Conservation (phyloP, 1,284 basidiomycete genomes). For the Irpex sp. region DNA sequence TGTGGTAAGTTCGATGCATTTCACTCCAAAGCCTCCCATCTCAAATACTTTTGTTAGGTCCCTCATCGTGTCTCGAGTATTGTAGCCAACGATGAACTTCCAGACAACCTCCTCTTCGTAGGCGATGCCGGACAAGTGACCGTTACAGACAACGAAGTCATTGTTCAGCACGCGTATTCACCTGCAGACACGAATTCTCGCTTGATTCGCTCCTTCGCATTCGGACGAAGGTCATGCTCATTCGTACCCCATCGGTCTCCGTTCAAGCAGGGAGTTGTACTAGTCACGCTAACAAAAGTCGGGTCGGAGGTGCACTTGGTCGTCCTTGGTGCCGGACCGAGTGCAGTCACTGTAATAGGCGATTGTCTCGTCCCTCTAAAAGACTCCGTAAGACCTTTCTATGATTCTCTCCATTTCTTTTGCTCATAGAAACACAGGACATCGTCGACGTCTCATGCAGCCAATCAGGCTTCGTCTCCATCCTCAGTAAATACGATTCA, state of each 20-base stretch:
- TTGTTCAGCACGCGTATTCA: slow-evolving; percentile 32
- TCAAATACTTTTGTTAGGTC: slow-evolving; percentile 28
- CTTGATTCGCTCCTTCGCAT: slow-evolving; percentile 43
- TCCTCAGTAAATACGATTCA: slow-evolving; percentile 41
- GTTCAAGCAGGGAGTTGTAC: slow-evolving; percentile 28
- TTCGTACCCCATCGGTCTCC: slow-evolving; percentile 36
- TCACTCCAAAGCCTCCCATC: not conserved
- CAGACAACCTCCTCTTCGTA: slow-evolving; percentile 40
- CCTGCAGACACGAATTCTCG: slow-evolving; percentile 23
- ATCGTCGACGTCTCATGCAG: slow-evolving; percentile 42
- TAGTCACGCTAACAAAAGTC: slow-evolving; percentile 24
- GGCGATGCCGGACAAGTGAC: slow-evolving; percentile 44
- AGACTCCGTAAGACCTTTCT: slow-evolving; percentile 15
- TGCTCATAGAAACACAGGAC: slow-evolving; percentile 16
- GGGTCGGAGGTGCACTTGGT: slow-evolving; percentile 11
- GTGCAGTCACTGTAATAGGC: slow-evolving; percentile 14
- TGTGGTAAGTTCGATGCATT: slow-evolving; percentile 37
- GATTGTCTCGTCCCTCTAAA: slow-evolving; percentile 15
- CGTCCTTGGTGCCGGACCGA: slow-evolving; percentile 13
- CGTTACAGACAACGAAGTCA: slow-evolving; percentile 40
- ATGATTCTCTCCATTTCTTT: not conserved
- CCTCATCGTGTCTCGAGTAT: slow-evolving; percentile 41
- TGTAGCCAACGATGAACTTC: slow-evolving; percentile 40
- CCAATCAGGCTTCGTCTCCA: slow-evolving; percentile 42
- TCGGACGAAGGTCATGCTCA: slow-evolving; percentile 29